A percentile compares a stretch with the other conserved stretches of the same genome.
phyloP scores from a whole-genome alignment of 352 stramenopile species.

The Globisporangium recalcitrans region DNA sequence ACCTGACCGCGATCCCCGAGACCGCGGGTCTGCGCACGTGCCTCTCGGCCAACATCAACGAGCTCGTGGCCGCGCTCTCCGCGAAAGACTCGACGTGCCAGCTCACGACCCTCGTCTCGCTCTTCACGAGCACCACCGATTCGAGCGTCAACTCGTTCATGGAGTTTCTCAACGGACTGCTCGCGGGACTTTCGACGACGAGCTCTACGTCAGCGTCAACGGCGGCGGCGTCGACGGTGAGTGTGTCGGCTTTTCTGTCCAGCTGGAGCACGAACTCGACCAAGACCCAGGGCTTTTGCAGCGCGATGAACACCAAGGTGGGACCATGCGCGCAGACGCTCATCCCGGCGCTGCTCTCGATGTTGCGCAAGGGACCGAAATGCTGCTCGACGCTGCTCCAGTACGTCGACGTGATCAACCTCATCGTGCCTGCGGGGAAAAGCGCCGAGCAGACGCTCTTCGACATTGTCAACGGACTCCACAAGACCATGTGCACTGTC shows the following conservation, averaged over 20 bases:
- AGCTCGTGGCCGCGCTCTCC: conserved; percentile 33
- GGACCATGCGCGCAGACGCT: conserved; percentile 40
- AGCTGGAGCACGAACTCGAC: conserved; percentile 36
- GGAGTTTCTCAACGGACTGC: conserved; percentile 33
- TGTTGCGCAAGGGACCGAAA: conserved; percentile 39
- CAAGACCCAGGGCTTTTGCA: conserved; percentile 45
- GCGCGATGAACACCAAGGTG: conserved; percentile 47
- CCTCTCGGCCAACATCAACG: conserved; percentile 42
- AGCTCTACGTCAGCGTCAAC: conserved; percentile 9
- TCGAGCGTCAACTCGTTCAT: conserved; percentile 33
- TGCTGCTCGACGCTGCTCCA: conserved; percentile 44
- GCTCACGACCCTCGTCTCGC: conserved; percentile 39
- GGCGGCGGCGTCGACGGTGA: conserved; percentile 7
- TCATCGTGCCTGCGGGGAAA: conserved; percentile 43
- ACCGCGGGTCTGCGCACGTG: conserved; percentile 43
- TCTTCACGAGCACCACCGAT: conserved; percentile 28
- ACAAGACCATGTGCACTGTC: conserved; percentile 46
- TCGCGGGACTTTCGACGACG: conserved; percentile 25
- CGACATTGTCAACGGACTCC: conserved; percentile 46
- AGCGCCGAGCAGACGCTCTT: conserved; percentile 37
- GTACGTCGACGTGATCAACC: conserved; percentile 40
- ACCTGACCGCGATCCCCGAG: conserved; percentile 38
- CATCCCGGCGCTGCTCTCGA: conserved; percentile 32
- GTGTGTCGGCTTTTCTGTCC: conserved; percentile 26
- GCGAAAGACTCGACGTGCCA: conserved; percentile 33